Evolutionary conservation across 1,284 basidiomycete genomes (phyloP).

Genomic region (Pseudozyma sp.): DNA sequence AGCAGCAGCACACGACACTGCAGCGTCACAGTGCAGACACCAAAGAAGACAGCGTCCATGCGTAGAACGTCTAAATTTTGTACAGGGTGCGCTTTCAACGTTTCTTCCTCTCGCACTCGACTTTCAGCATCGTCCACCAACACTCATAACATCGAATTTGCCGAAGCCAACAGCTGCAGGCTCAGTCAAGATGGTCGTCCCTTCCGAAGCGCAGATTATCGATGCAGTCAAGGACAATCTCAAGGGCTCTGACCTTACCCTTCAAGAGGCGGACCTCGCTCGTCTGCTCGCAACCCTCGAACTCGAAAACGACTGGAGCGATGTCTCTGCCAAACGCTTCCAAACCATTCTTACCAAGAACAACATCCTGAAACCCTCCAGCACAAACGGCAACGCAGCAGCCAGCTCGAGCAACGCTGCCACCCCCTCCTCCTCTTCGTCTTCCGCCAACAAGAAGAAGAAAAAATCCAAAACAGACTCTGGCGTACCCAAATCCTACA

Average conservation of each 20-base stretch:
- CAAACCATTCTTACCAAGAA: constrained; percentile 26
- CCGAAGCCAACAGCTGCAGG: background rate
- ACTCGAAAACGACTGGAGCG: constrained; percentile 52
- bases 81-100: background rate
- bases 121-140: background rate
- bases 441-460: constrained; percentile 35
- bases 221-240: constrained; percentile 24
- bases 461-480: constrained; percentile 26
- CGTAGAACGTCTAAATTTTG: background rate
- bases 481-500: constrained; percentile 46
- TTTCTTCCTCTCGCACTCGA: background rate
- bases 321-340: constrained; percentile 47
- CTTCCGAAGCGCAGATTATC: constrained; percentile 38
- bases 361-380: constrained; percentile 13
- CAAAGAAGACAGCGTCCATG: background rate
- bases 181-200: constrained; percentile 21
- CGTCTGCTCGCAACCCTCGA: constrained; percentile 47
- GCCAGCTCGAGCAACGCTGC: background rate
- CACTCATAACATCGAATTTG: background rate
- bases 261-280: constrained; percentile 18
- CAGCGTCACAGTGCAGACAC: constrained; percentile 8
- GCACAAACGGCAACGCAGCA: background rate
- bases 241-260: background rate
- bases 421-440: background rate
- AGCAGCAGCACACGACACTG: constrained; percentile 5